phyloP scores from a whole-genome alignment of 148 eudicot species.

The Cornus kousa region DNA sequence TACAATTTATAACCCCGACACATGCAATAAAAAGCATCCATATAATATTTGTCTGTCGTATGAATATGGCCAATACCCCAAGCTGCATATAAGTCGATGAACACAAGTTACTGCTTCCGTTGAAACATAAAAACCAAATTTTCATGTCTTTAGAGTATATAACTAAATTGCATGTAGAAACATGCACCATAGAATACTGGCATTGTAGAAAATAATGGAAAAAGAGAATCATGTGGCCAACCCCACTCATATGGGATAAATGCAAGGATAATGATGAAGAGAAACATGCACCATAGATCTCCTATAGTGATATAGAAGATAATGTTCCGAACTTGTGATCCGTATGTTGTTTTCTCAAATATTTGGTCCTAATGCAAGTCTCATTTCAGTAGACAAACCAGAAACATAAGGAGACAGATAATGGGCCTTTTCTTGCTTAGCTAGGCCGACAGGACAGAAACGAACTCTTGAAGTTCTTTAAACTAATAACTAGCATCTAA shows the following conservation, averaged over 20 bases:
- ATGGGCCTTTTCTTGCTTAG: too few relatives aligned
- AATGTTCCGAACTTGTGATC: neutral
- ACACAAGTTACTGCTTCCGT: conserved; percentile 5
- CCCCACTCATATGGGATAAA: too few relatives aligned
- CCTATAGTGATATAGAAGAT: neutral
- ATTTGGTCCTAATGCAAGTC: neutral
- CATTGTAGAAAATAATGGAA: too few relatives aligned
- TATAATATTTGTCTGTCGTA: conserved; percentile 88
- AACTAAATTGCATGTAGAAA: neutral
- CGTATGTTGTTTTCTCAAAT: neutral
- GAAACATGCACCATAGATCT: neutral
- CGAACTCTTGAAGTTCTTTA: neutral
- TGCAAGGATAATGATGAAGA: too few relatives aligned
- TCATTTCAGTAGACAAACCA: too few relatives aligned
- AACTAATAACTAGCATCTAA: neutral
- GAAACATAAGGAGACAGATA: too few relatives aligned
- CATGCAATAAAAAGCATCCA: conserved; percentile 88
- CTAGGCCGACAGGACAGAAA: too few relatives aligned
- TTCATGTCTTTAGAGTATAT: neutral
- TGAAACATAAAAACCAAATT: neutral
- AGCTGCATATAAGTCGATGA: conserved; percentile 52
- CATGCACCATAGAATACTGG: too few relatives aligned
- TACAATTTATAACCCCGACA: conserved; percentile 51
- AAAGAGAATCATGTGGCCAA: too few relatives aligned
- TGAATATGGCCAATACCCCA: conserved; percentile 71